phyloP scores from a whole-genome alignment of 345 rosid genomes.

The Mercurialis annua region DNA sequence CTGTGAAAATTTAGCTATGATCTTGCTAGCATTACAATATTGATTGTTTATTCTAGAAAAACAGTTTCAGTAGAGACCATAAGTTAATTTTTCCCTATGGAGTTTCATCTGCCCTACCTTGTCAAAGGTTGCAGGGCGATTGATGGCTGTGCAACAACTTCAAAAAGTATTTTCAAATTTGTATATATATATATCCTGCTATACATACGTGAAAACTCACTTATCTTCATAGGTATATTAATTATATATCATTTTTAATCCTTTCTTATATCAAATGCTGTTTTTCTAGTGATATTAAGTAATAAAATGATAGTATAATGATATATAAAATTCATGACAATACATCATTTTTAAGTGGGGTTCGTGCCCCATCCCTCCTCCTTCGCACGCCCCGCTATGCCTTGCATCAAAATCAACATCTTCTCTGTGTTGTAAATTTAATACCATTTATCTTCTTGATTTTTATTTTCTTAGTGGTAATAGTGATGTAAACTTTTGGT shows the following conservation, averaged over 20 bases:
- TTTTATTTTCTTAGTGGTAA: not conserved
- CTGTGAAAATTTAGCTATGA: not conserved
- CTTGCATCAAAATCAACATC: not conserved
- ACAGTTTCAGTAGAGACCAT: too few species aligned
- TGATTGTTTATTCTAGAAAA: too few species aligned
- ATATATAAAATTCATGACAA: not conserved
- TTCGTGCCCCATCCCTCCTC: not conserved
- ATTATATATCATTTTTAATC: not conserved
- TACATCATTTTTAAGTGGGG: not conserved
- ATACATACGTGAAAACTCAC: not conserved
- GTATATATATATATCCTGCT: too few species aligned
- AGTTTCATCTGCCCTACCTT: too few species aligned
- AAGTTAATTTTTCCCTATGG: too few species aligned
- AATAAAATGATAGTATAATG: not conserved
- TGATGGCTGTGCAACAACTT: too few species aligned
- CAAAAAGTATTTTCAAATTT: too few species aligned
- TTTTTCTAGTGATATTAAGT: not conserved
- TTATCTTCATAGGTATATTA: not conserved
- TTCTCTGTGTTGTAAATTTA: not conserved
- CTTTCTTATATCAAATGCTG: not conserved
- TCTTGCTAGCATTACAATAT: too few species aligned
- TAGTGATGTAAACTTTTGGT: slow-evolving; percentile 28
- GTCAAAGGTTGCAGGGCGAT: too few species aligned
- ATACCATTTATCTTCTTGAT: not conserved
- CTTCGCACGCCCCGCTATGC: too few species aligned